Evolutionary conservation across 2,329 filamentous ascomycete genomes (phyloP), one percentile per base, ranked within the genome.

Genomic region (Trichoderma sp.): DNA sequence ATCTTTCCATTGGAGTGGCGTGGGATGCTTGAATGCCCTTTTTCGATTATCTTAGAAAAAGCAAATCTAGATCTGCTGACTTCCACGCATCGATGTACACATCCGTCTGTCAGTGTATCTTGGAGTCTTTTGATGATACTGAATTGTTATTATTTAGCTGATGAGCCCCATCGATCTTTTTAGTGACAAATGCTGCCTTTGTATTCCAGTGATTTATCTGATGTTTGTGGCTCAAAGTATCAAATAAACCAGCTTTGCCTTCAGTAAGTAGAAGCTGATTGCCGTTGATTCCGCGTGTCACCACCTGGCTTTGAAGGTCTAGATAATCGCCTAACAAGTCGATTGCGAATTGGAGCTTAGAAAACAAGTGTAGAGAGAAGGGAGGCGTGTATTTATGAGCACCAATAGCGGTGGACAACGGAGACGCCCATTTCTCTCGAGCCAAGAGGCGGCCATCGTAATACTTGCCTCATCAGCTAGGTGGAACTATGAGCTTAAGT

Each of bases 401-500:
- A 33, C 55, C n/a, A 49, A 24, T 10, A 33, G 16, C 35, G 37
- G 27, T 49, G 35, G 11, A 35, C 49, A 37, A 31, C 33, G 33
- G 61, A n/a, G 31, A 47, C n/a, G 8, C 16, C 56, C 61, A 61
- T 66, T 21, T 8, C 37, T 33, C 6, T 47, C 19, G 19, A 27
- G 21, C 13, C 24, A 49, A 66, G 24, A 19, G 57, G 49, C 53
- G 58, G 52, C 21, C 49, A 64, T 68, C 53, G 69, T 70, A 59
- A 60, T 68, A 68, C 60, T 70, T 47, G 69, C 65, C 59, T 65
- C 58, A 68, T 70, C 59, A 59, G 43, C 40, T 40, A 37, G 21
- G 40, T 64, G 62, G 35, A 61, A 64, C 52, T 16, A 35, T 37
- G 14, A 60, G 3, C 35, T 37, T 59, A 37, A 27, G 43, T 21